Conservation (phyloP, 2,329 filamentous ascomycete species). For the Helicocarpus griseus region DNA sequence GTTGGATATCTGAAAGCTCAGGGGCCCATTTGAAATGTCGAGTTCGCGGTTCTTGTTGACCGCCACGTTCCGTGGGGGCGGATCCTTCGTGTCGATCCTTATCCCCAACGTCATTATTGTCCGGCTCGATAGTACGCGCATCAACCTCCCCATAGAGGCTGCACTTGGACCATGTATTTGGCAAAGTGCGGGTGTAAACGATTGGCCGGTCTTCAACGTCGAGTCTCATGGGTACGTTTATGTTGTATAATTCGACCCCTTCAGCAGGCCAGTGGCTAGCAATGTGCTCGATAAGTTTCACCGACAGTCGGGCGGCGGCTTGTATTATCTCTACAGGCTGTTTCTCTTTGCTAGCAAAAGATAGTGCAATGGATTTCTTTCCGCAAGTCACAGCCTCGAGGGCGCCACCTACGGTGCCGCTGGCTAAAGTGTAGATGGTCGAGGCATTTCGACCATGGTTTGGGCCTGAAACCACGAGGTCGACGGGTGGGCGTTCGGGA, state of each 20-base stretch:
- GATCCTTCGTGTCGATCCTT: constrained; percentile 16
- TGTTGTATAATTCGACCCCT: constrained; percentile 68
- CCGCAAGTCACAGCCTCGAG: constrained; percentile 63
- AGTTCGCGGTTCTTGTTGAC: constrained; percentile 21
- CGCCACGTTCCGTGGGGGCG: constrained; percentile 28
- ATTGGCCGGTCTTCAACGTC: constrained; percentile 60
- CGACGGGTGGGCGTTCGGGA: constrained; percentile 54
- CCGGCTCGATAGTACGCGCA: constrained; percentile 21
- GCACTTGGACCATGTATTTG: constrained; percentile 73
- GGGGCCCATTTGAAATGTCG: constrained; percentile 89
- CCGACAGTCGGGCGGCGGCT: constrained; percentile 59
- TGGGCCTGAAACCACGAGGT: constrained; percentile 65
- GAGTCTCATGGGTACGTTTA: constrained; percentile 75
- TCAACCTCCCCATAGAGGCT: constrained; percentile 72
- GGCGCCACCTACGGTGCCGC: constrained; percentile 65
- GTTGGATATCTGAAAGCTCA: constrained; percentile 71
- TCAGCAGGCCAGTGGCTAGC: constrained; percentile 55
- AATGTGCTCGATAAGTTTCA: constrained; percentile 66
- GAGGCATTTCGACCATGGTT: constrained; percentile 75
- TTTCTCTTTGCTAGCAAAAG: constrained; percentile 71
- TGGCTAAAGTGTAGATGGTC: constrained; percentile 64
- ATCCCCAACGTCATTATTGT: background rate
- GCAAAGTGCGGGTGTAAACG: constrained; percentile 67
- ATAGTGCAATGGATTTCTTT: constrained; percentile 62
- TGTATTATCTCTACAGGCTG: constrained; percentile 67